These are phyloP conservation scores for Kwoniella europaea DNA, from an alignment of 768 basidiomycete species.

Conservation along the genomic window DNA sequence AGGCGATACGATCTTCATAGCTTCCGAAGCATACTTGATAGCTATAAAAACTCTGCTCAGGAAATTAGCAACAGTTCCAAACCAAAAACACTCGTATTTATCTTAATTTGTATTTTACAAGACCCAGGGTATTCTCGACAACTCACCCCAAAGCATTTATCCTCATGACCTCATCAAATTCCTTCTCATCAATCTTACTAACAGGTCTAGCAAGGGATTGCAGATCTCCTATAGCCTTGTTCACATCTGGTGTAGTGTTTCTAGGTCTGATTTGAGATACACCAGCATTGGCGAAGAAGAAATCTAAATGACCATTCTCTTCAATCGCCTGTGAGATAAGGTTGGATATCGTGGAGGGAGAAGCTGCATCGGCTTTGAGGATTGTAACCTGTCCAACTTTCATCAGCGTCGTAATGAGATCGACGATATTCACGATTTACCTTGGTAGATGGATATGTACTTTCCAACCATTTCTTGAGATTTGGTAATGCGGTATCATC, in stretches of 20 bases:
- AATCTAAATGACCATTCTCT: constrained; percentile 85
- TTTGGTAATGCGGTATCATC: constrained; percentile 70
- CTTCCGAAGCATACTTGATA: constrained; percentile 79
- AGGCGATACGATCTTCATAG: constrained; percentile 73
- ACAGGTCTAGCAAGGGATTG: constrained; percentile 52
- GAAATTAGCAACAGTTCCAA: too few relatives aligned
- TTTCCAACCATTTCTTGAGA: constrained; percentile 71
- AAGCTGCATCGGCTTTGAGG: constrained; percentile 80
- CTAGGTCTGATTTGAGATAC: constrained; percentile 13
- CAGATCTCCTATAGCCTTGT: constrained; percentile 11
- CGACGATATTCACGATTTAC: constrained; percentile 58
- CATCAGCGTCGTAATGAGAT: neutral
- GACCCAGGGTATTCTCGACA: neutral
- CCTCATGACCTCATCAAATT: constrained; percentile 76
- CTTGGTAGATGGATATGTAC: constrained; percentile 76
- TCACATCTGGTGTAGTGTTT: neutral
- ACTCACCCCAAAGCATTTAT: constrained; percentile 73
- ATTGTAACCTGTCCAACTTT: constrained; percentile 68
- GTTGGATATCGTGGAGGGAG: constrained; percentile 70
- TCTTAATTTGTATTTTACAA: constrained; percentile 4
- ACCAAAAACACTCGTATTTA: constrained; percentile 69
- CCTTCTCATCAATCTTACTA: constrained; percentile 66
- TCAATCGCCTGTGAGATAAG: constrained; percentile 74
- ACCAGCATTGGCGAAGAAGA: constrained; percentile 92
- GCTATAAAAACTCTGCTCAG: constrained; percentile 79